Percentiles rank a stretch among this genome's conserved stretches.
Conservation (phyloP, 257 asterid species). For the Parsonsia alboflavescens region DNA sequence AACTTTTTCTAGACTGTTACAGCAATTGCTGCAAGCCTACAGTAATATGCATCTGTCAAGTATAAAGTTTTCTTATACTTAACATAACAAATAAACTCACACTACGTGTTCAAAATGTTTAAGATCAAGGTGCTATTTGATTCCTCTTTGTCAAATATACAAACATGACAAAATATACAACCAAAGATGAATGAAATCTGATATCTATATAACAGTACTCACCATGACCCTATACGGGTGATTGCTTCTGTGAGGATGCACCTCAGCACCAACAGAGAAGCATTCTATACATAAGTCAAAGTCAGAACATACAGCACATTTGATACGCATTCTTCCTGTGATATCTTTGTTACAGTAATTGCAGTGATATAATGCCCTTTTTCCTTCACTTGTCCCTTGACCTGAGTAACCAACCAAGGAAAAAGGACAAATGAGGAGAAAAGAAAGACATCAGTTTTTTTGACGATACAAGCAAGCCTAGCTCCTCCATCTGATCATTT, state of each 20-base stretch:
- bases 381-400: slow-evolving; percentile 64
- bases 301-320: slow-evolving; percentile 80
- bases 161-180: neutral
- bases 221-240: slow-evolving; percentile 84
- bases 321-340: slow-evolving; percentile 70
- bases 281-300: slow-evolving; percentile 86
- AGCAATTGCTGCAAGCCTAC: neutral
- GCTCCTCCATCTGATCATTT: neutral
- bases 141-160: neutral
- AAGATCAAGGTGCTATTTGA: neutral
- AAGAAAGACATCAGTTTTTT: neutral
- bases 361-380: slow-evolving; percentile 75
- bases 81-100: neutral
- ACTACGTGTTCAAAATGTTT: neutral
- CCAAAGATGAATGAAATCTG: neutral
- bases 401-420: slow-evolving; percentile 43
- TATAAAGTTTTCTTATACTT: neutral
- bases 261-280: slow-evolving; percentile 88
- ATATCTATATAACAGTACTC: slow-evolving; percentile 28
- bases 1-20: neutral
- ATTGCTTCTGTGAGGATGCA: slow-evolving; percentile 72
- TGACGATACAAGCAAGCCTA: neutral
- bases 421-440: neutral
- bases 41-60: neutral
- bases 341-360: slow-evolving; percentile 82